phyloP scores from a whole-genome alignment of 2,329 filamentous ascomycete species.

The Ophiobolus disseminans region DNA sequence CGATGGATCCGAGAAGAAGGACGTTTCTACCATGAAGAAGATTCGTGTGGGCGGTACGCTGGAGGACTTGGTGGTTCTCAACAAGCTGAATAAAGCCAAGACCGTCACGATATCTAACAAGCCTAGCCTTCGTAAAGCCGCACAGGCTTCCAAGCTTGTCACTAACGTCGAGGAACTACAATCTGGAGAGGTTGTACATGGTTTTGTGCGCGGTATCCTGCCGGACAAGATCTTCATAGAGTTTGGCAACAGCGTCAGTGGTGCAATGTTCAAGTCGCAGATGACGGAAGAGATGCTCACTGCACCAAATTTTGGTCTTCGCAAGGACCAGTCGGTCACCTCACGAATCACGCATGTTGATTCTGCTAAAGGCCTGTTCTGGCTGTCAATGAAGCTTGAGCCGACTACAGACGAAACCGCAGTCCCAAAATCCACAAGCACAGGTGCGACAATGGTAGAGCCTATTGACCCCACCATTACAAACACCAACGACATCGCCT shows the following conservation, averaged over 20 bases:
- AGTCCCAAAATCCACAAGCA: conserved; percentile 27
- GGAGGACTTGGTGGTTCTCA: conserved; percentile 81
- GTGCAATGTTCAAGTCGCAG: conserved; percentile 79
- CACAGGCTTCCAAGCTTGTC: conserved; percentile 75
- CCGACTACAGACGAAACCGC: conserved; percentile 49
- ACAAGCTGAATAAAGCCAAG: conserved; percentile 79
- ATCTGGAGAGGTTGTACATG: conserved; percentile 71
- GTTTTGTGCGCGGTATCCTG: conserved; percentile 87
- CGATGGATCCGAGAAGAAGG: conserved; percentile 83
- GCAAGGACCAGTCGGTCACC: conserved; percentile 76
- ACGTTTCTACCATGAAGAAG: conserved; percentile 76
- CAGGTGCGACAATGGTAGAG: conserved; percentile 58
- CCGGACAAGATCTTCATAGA: conserved; percentile 85
- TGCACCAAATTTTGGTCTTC: conserved; percentile 78
- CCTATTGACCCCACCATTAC: conserved; percentile 70
- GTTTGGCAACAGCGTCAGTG: conserved; percentile 78
- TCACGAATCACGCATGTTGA: conserved; percentile 78
- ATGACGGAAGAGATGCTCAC: conserved; percentile 73
- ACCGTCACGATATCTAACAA: conserved; percentile 82
- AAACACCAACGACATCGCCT: conserved; percentile 73
- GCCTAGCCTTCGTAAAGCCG: conserved; percentile 78
- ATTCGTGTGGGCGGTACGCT: conserved; percentile 85
- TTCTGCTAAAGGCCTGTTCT: conserved; percentile 71
- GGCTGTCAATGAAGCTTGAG: conserved; percentile 65
- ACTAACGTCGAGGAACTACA: conserved; percentile 73